Conservation (phyloP, 805 yeast species). For the Komagataella populi region DNA sequence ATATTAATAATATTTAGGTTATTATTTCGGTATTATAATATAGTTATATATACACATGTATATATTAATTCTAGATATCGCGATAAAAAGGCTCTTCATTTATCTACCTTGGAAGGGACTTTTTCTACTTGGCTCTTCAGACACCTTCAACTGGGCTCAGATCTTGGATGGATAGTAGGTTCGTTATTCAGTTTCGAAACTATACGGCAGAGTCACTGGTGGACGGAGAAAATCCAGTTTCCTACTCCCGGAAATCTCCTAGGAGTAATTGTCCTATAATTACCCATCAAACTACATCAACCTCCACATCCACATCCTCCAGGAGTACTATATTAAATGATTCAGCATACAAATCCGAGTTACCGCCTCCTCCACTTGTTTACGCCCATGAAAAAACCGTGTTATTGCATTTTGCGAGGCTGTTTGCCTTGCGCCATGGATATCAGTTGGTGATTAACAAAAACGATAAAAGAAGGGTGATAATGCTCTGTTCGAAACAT, state of each 20-base stretch:
- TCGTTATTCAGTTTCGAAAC: neutral
- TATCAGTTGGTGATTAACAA: slow-evolving; percentile 11
- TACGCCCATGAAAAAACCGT: slow-evolving; percentile 10
- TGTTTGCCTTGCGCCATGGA: slow-evolving; percentile 11
- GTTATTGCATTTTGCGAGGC: slow-evolving; percentile 11
- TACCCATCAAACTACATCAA: neutral
- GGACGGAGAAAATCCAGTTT: neutral
- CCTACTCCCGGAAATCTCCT: neutral
- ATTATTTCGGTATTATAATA: neutral
- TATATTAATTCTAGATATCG: neutral
- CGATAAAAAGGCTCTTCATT: neutral
- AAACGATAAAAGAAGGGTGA: slow-evolving; percentile 12
- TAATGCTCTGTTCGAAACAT: slow-evolving; percentile 10
- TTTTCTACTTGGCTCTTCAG: neutral
- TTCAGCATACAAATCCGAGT: neutral
- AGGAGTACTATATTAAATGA: neutral
- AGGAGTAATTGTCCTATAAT: neutral
- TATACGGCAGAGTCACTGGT: neutral
- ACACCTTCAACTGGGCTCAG: neutral
- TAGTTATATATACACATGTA: neutral
- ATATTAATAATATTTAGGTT: neutral
- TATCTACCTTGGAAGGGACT: neutral
- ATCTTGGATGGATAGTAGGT: neutral
- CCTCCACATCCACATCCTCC: neutral
- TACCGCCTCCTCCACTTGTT: slow-evolving; percentile 9